These are phyloP conservation scores for Backusella psychrophila DNA, from an alignment of 192 early-diverging fungal species.

Conservation along the genomic window DNA sequence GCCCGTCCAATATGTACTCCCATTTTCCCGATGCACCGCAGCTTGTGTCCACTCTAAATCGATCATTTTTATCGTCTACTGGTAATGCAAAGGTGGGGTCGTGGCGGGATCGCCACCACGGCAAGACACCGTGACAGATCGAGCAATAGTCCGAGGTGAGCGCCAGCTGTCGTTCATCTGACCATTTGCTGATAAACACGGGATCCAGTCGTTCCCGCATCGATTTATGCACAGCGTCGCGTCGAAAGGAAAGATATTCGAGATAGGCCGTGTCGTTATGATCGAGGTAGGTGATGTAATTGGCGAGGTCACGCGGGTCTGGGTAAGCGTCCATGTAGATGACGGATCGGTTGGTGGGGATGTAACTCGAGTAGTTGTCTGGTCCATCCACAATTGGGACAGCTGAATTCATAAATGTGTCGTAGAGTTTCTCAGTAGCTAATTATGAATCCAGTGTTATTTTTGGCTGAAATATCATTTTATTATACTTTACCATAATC, in stretches of 20 bases:
- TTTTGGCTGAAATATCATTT: background rate
- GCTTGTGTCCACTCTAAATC: background rate
- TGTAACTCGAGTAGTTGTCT: background rate
- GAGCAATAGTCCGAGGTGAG: conserved; percentile 11
- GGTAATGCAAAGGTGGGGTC: background rate
- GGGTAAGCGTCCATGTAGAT: conserved; percentile 23
- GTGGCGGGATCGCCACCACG: background rate
- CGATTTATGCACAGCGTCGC: background rate
- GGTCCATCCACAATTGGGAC: conserved; percentile 25
- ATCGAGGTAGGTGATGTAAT: conserved; percentile 15
- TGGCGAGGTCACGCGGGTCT: conserved; percentile 18
- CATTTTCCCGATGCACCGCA: conserved; percentile 8
- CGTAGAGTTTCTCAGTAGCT: conserved; percentile 21
- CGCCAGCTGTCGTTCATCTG: background rate
- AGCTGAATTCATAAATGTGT: conserved; percentile 15
- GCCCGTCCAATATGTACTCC: background rate
- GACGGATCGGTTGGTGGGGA: conserved; percentile 3
- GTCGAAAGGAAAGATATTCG: background rate
- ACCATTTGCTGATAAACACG: conserved; percentile 8
- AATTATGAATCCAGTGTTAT: background rate
- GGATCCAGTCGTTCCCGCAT: conserved; percentile 1
- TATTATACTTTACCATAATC: conserved; percentile 15
- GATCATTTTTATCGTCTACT: background rate
- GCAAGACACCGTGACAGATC: conserved; percentile 4
- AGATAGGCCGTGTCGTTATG: conserved; percentile 15